Base-by-base conservation (phyloP, 495 filamentous ascomycete species). In the Penicillium cinerascens region DNA sequence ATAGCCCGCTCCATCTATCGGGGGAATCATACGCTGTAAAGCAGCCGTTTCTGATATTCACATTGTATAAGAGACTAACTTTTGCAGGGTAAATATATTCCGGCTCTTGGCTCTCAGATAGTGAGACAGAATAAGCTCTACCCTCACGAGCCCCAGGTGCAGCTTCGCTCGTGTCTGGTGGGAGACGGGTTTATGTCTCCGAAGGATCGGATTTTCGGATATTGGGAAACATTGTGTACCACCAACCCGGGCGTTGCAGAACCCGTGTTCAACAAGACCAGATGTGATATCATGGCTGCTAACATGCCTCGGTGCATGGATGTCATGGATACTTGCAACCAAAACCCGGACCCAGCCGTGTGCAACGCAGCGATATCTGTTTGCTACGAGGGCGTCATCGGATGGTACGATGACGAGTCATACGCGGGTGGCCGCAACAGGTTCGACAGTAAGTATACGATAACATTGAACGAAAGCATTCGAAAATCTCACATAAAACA, bases 151-250 rank as follows among this genome's bases (percentile, higher is more conserved):
- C 54, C 60, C 11, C 65, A 67, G 33, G 47, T 77, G 1, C 55
- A 62, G 17, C 54, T 77, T 0, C 42, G 61, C n/a, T 73, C 73
- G 3, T 64, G 67, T 20, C 49, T 73, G n/a, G 54, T 75, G 3
- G 72, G 73, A 17, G 70, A 77, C 45, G 71, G 64, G 2, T 67
- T 39, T 44, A 66, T 75, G 45, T 75, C 70, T 2, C 67, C 62
- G 2, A 60, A 58, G 20, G 64, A 74, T 42, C 51, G 58, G 0
- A 41, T 36, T 9, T 76, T 64, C 43, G 72, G 73, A 16, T 73
- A 75, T 52, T 76, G 69, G 67, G 72, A 75, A 56, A 75, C 73
- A 0, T 68, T 75, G 11, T 75, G 73, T 54, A 74, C 69, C 0
- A 74, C 70, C 3, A 75, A 76, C 40, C 72, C 72, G 2, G 68